Conservation (phyloP, 108 stramenopile species). For the Chaetoceros tenuissimus region DNA sequence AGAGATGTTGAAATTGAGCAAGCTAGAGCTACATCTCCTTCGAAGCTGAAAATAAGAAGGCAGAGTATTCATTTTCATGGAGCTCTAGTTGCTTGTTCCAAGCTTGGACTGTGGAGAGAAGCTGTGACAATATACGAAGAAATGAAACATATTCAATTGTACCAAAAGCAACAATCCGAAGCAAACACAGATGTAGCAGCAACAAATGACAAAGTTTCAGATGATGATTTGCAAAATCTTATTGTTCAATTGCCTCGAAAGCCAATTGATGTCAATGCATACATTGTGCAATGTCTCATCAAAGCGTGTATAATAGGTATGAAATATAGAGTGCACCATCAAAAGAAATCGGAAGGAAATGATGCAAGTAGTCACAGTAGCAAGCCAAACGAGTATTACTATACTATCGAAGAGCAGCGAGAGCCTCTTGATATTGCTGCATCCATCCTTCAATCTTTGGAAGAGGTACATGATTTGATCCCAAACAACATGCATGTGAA, state of each 20-base stretch:
- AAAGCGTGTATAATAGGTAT: neutral
- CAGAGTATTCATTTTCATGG: constrained; percentile 62
- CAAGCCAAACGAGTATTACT: neutral
- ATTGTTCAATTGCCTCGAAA: neutral
- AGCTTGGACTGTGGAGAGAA: constrained; percentile 64
- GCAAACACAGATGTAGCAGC: neutral
- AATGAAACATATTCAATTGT: constrained; percentile 24
- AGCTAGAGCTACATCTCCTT: neutral
- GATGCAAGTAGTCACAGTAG: neutral
- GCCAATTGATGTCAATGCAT: constrained; percentile 2
- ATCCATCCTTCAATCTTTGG: neutral
- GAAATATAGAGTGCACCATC: too few species aligned
- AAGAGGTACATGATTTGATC: neutral
- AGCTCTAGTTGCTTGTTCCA: constrained; percentile 65
- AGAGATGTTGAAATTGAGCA: constrained; percentile 22
- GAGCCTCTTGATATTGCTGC: neutral
- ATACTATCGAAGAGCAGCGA: neutral
- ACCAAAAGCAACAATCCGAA: constrained; percentile 1
- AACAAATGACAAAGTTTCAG: neutral
- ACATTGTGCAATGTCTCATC: neutral
- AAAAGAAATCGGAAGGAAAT: neutral
- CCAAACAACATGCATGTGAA: too few species aligned
- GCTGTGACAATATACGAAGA: constrained; percentile 51
- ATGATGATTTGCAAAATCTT: neutral
- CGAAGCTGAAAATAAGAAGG: constrained; percentile 27